Percentiles rank a stretch among this genome's conserved stretches.
These are phyloP conservation scores for Beauveria scarabaeidicola DNA, from an alignment of 2,329 filamentous ascomycete species.

Conservation along the genomic window DNA sequence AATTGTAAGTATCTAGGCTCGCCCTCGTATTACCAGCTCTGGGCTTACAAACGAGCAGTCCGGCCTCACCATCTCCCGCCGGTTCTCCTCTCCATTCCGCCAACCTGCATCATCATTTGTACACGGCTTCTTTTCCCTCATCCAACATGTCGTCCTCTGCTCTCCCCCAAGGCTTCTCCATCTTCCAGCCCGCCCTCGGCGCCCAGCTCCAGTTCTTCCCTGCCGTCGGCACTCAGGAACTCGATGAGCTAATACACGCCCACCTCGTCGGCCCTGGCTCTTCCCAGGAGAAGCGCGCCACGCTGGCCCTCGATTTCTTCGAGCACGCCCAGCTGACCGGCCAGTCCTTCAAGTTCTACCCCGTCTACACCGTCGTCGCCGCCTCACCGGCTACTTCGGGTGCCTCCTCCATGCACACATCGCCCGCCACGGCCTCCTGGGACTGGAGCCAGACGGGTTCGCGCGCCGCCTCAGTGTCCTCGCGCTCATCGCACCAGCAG, in stretches of 20 bases:
- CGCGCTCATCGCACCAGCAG: constrained; percentile 21
- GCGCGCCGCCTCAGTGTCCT: constrained; percentile 22
- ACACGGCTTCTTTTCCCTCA: neutral
- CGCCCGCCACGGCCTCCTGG: constrained; percentile 40
- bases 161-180: constrained; percentile 44
- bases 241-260: constrained; percentile 50
- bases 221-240: constrained; percentile 52
- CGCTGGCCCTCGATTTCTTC: constrained; percentile 52
- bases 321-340: constrained; percentile 44
- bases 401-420: constrained; percentile 40
- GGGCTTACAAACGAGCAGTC: constrained; percentile 10
- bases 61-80: neutral
- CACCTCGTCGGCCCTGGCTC: constrained; percentile 46
- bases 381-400: constrained; percentile 41
- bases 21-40: neutral
- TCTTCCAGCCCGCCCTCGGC: constrained; percentile 51
- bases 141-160: constrained; percentile 20
- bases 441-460: constrained; percentile 32
- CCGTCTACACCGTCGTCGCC: constrained; percentile 33
- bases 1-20: neutral
- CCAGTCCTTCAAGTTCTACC: constrained; percentile 53
- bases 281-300: constrained; percentile 50
- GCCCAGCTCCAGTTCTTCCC: constrained; percentile 57
- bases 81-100: neutral
- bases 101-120: constrained; percentile 2